These are phyloP conservation scores for Nicotiana sylvestris DNA, from an alignment of 257 asterid genomes.

Conservation along the genomic window DNA sequence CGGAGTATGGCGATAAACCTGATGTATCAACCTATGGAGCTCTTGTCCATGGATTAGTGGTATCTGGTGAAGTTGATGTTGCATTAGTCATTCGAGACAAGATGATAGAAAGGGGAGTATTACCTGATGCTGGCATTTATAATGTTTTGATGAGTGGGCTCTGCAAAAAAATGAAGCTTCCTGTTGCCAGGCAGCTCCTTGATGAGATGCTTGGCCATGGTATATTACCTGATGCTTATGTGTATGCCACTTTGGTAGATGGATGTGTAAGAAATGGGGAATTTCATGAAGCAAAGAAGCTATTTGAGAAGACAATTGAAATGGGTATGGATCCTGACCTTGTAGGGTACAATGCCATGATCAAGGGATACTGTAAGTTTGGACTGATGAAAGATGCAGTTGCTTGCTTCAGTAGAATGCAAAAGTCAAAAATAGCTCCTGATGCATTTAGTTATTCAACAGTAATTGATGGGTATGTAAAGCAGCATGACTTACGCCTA, in stretches of 20 bases:
- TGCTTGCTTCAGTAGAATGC: slow-evolving; percentile 51
- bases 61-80: slow-evolving; percentile 64
- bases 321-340: slow-evolving; percentile 60
- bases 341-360: slow-evolving; percentile 82
- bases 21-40: slow-evolving; percentile 73
- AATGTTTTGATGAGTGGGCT: slow-evolving; percentile 78
- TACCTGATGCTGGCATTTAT: slow-evolving; percentile 76
- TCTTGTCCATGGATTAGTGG: slow-evolving; percentile 74
- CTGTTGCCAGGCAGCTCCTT: slow-evolving; percentile 57
- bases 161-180: slow-evolving; percentile 53
- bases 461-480: slow-evolving; percentile 68
- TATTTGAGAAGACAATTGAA: slow-evolving; percentile 45
- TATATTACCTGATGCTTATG: slow-evolving; percentile 58
- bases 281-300: slow-evolving; percentile 56
- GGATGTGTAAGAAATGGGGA: slow-evolving; percentile 68
- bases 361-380: slow-evolving; percentile 78
- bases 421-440: slow-evolving; percentile 39
- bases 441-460: slow-evolving; percentile 84
- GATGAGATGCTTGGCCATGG: slow-evolving; percentile 64
- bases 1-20: slow-evolving; percentile 60
- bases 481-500: slow-evolving; percentile 56
- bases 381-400: slow-evolving; percentile 74
- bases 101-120: slow-evolving; percentile 63
- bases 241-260: slow-evolving; percentile 77
- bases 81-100: slow-evolving; percentile 61